Conservation (phyloP, 495 filamentous ascomycete genomes). For the Letharia lupina region DNA sequence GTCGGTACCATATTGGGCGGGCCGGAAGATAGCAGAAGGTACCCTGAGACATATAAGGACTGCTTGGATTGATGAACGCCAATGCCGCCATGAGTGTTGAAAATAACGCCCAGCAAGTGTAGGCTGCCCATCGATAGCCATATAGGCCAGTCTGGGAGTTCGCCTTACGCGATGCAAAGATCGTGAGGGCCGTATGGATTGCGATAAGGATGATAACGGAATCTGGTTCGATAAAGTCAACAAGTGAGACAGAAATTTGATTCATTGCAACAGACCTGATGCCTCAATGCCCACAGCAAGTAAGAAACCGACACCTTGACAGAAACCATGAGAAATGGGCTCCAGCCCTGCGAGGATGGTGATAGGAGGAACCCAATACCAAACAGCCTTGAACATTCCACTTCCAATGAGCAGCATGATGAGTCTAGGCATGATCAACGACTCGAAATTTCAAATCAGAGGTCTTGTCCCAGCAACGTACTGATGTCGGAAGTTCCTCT, state of each 20-base stretch:
- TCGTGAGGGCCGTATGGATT: constrained; percentile 59
- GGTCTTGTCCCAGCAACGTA: constrained; percentile 31
- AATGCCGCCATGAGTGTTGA: constrained; percentile 51
- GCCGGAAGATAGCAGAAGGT: constrained; percentile 60
- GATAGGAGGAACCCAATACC: constrained; percentile 55
- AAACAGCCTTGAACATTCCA: constrained; percentile 58
- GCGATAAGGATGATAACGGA: constrained; percentile 61
- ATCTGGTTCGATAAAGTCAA: constrained; percentile 36
- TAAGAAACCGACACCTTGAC: constrained; percentile 60
- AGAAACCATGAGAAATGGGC: constrained; percentile 45
- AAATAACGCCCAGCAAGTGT: constrained; percentile 45
- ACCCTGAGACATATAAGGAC: constrained; percentile 50
- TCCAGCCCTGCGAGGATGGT: constrained; percentile 38
- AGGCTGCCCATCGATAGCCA: constrained; percentile 50
- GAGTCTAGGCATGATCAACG: constrained; percentile 38
- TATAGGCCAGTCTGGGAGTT: constrained; percentile 53
- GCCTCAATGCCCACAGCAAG: constrained; percentile 56
- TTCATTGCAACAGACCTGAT: constrained; percentile 38
- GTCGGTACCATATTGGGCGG: constrained; percentile 53
- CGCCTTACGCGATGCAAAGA: constrained; percentile 46
- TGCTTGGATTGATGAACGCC: constrained; percentile 49
- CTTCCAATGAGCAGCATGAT: constrained; percentile 64
- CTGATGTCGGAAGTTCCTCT: constrained; percentile 65
- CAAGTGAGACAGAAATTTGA: neutral
- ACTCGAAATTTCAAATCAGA: constrained; percentile 6